Conservation (phyloP, 305 asterid species). For the Striga hermonthica region DNA sequence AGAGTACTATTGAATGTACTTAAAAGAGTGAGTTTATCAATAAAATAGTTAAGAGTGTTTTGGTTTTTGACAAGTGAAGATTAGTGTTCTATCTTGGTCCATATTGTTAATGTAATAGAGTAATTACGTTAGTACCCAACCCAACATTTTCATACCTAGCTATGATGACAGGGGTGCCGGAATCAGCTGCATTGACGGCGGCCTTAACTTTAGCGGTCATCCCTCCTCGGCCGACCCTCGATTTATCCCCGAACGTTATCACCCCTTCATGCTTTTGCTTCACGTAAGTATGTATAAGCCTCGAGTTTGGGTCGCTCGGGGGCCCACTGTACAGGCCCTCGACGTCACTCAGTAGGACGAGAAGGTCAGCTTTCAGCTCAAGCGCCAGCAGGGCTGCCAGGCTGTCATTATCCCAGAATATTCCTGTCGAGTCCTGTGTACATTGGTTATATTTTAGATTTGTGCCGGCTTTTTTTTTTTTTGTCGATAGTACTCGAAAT, state of each 20-base stretch:
- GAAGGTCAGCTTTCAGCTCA: slow-evolving; percentile 64
- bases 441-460: too few relatives aligned
- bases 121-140: too few relatives aligned
- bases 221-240: slow-evolving; percentile 73
- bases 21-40: too few relatives aligned
- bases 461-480: too few relatives aligned
- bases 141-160: slow-evolving; percentile 42
- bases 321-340: slow-evolving; percentile 74
- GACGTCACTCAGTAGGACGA: slow-evolving; percentile 63
- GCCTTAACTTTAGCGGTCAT: slow-evolving; percentile 75
- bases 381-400: slow-evolving; percentile 61
- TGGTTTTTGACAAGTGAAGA: too few relatives aligned
- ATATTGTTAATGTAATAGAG: too few relatives aligned
- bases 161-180: slow-evolving; percentile 63
- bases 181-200: slow-evolving; percentile 50
- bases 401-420: slow-evolving; percentile 74
- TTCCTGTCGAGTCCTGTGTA: slow-evolving; percentile 63
- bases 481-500: too few relatives aligned
- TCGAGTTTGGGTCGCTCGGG: slow-evolving; percentile 59
- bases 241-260: slow-evolving; percentile 61
- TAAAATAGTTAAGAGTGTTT: too few relatives aligned
- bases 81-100: too few relatives aligned
- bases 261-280: slow-evolving; percentile 47
- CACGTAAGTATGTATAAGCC: slow-evolving; percentile 49
- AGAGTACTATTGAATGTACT: too few relatives aligned